These are phyloP conservation scores for Kewa caespitosa DNA, from an alignment of 179 eudicot genomes.

Conservation along the genomic window DNA sequence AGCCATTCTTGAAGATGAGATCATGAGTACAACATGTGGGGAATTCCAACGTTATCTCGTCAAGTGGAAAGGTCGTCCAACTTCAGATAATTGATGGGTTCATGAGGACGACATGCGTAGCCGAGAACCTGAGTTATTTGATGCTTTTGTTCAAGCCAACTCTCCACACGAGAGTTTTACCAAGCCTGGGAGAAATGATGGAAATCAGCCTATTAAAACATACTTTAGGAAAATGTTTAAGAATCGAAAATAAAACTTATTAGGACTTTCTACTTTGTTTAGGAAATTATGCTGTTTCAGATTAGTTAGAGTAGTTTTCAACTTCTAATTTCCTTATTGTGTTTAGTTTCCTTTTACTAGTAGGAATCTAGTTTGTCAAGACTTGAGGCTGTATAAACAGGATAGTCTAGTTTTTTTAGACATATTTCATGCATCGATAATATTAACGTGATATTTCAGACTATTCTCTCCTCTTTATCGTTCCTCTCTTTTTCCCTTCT, in stretches of 20 bases:
- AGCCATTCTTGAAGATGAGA: slow-evolving; percentile 5
- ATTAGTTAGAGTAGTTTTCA: not conserved
- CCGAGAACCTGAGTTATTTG: too few relatives aligned
- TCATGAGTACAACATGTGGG: not conserved
- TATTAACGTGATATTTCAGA: too few relatives aligned
- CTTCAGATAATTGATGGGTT: not conserved
- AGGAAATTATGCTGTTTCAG: not conserved
- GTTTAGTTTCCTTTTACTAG: too few relatives aligned
- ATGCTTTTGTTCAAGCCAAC: not conserved
- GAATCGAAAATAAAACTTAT: not conserved
- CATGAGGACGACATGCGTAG: not conserved
- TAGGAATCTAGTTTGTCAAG: too few relatives aligned
- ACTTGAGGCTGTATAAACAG: too few relatives aligned
- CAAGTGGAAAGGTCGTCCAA: not conserved
- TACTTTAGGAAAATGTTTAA: not conserved
- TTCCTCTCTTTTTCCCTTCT: not conserved
- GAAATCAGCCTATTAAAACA: not conserved
- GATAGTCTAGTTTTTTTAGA: too few relatives aligned
- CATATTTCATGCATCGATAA: not conserved
- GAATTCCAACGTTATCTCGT: not conserved
- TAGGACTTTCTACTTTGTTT: too few relatives aligned
- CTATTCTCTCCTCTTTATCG: not conserved
- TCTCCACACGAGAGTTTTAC: not conserved
- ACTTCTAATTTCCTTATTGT: not conserved
- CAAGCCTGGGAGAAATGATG: slow-evolving; percentile 14